Percentiles rank a stretch among this genome's conserved stretches.
Conservation (phyloP, 2,329 filamentous ascomycete genomes). For the Orbilia ellipsospora region DNA sequence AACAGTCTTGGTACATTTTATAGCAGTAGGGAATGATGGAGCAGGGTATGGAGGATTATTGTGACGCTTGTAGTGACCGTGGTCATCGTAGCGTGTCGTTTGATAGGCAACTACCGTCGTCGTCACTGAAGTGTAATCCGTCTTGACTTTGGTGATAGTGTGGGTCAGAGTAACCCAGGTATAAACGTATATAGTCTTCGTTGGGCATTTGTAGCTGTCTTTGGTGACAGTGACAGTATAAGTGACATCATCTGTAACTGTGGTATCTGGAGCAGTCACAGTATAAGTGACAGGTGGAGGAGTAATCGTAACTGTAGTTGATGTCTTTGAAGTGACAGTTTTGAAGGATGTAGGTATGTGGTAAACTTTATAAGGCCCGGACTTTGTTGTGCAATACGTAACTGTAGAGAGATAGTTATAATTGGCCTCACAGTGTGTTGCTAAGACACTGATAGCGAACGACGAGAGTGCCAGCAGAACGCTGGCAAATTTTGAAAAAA, state of each 20-base stretch:
- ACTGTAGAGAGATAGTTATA: too few species aligned
- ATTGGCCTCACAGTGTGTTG: too few species aligned
- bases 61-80: too few species aligned
- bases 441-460: too few species aligned
- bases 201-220: neutral
- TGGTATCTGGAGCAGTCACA: neutral
- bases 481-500: too few species aligned
- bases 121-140: neutral
- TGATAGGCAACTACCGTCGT: too few species aligned
- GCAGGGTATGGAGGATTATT: too few species aligned
- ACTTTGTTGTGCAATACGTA: too few species aligned
- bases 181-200: slow-evolving; percentile 3
- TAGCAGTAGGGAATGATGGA: too few species aligned
- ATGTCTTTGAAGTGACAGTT: slow-evolving; percentile 1
- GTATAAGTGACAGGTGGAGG: neutral
- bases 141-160: slow-evolving; percentile 10
- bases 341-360: slow-evolving; percentile 2
- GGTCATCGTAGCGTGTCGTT: too few species aligned
- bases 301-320: slow-evolving; percentile 4
- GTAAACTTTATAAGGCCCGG: neutral
- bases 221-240: neutral
- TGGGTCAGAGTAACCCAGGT: neutral
- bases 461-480: too few species aligned
- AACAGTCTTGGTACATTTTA: too few species aligned
- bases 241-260: neutral